phyloP scores from a whole-genome alignment of 331 rosid genomes.

The Spiraea crenata region DNA sequence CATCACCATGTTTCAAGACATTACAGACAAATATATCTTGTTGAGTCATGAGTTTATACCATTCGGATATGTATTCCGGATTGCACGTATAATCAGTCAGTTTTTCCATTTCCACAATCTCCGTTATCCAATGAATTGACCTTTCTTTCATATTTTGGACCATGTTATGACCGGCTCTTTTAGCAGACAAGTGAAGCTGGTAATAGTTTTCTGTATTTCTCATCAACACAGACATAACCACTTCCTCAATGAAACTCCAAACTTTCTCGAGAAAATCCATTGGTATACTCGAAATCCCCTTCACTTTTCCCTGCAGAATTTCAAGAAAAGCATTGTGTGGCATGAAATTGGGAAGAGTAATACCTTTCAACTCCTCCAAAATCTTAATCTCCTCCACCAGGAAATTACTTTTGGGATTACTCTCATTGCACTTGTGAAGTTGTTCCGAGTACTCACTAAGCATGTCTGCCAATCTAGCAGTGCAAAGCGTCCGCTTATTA shows the following conservation, averaged over 20 bases:
- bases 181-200: too few relatives aligned
- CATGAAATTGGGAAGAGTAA: slow-evolving; percentile 18
- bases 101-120: slow-evolving; percentile 26
- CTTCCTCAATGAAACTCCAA: too few relatives aligned
- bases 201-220: too few relatives aligned
- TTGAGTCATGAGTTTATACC: too few relatives aligned
- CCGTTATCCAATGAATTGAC: slow-evolving; percentile 5
- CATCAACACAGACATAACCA: too few relatives aligned
- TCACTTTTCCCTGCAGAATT: slow-evolving; percentile 14
- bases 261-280: too few relatives aligned
- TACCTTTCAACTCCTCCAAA: too few relatives aligned
- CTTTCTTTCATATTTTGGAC: too few relatives aligned
- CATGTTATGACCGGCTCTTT: too few relatives aligned
- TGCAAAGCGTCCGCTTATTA: slow-evolving; percentile 18
- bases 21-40: not conserved
- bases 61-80: slow-evolving; percentile 4
- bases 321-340: slow-evolving; percentile 13
- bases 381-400: slow-evolving; percentile 20
- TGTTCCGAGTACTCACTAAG: slow-evolving; percentile 1
- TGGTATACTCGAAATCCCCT: not conserved
- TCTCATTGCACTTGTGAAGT: not conserved
- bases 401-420: too few relatives aligned
- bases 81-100: slow-evolving; percentile 26
- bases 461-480: too few relatives aligned
- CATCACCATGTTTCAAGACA: not conserved